These are phyloP conservation scores for Datisca glomerata DNA, from an alignment of 306 rosid genomes.

Conservation along the genomic window DNA sequence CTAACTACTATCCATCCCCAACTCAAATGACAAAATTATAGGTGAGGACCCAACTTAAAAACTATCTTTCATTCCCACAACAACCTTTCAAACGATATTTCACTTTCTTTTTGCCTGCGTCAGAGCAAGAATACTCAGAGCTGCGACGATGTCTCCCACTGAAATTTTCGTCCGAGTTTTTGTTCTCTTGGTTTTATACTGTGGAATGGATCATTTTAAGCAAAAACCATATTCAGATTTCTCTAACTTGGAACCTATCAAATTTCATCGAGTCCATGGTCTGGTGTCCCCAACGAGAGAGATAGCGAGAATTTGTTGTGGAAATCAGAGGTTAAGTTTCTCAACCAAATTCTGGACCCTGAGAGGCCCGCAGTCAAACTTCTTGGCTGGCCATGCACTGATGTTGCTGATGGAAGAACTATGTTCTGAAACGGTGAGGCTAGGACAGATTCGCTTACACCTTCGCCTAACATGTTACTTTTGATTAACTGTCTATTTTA, in stretches of 20 bases:
- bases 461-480: constrained; percentile 62
- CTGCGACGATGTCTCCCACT: constrained; percentile 2
- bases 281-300: constrained; percentile 35
- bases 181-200: constrained; percentile 50
- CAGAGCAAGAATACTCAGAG: background rate
- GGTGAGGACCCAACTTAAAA: too few relatives aligned
- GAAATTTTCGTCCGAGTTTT: constrained; percentile 19
- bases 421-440: constrained; percentile 61
- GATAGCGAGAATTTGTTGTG: constrained; percentile 65
- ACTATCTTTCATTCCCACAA: too few relatives aligned
- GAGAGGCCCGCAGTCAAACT: constrained; percentile 76
- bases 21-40: too few relatives aligned
- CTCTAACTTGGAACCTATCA: constrained; percentile 38
- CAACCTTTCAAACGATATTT: too few relatives aligned
- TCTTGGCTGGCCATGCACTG: too few relatives aligned
- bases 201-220: constrained; percentile 61
- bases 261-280: constrained; percentile 44
- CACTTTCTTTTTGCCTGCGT: too few relatives aligned
- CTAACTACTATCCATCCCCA: too few relatives aligned
- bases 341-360: constrained; percentile 71
- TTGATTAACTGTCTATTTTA: too few relatives aligned
- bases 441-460: constrained; percentile 63
- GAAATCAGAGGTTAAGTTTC: constrained; percentile 62
- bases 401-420: constrained; percentile 75
- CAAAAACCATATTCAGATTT: constrained; percentile 52